These are phyloP conservation scores for Candida parachauliodes DNA, from an alignment of 805 yeast species.

Conservation along the genomic window DNA sequence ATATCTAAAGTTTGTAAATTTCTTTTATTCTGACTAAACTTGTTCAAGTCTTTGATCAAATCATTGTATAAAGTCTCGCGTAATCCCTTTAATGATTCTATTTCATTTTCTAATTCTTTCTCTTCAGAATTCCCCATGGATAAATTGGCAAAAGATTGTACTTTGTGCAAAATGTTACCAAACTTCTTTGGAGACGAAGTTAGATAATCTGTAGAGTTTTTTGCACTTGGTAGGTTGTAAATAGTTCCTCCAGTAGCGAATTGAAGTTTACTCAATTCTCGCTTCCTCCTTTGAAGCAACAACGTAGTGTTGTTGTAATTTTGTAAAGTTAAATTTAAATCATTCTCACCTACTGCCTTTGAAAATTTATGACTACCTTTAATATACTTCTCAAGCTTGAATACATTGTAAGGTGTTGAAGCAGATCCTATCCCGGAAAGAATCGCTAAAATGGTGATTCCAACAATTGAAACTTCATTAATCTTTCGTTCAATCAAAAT, in stretches of 20 bases:
- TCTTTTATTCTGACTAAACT: conserved; percentile 15
- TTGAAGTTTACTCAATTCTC: conserved; percentile 23
- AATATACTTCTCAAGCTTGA: conserved; percentile 11
- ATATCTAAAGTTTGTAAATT: conserved; percentile 4
- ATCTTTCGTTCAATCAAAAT: conserved; percentile 35
- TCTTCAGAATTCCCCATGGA: conserved; percentile 23
- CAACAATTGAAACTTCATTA: conserved; percentile 45
- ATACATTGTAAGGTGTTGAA: conserved; percentile 38
- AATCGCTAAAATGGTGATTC: conserved; percentile 47
- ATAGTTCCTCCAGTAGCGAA: conserved; percentile 22
- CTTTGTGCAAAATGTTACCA: conserved; percentile 33
- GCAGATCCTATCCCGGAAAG: conserved; percentile 52
- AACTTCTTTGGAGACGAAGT: conserved; percentile 11
- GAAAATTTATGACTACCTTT: conserved; percentile 1
- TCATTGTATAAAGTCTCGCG: conserved; percentile 29
- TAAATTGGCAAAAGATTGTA: conserved; percentile 40
- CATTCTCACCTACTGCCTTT: conserved; percentile 22
- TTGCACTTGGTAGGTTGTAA: conserved; percentile 19
- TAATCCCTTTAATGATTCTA: conserved; percentile 33
- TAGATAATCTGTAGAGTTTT: conserved; percentile 5
- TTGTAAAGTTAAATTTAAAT: conserved; percentile 30
- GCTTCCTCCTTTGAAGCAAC: conserved; percentile 30
- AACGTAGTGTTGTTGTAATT: conserved; percentile 40
- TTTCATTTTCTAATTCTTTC: conserved; percentile 36
- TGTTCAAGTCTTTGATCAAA: conserved; percentile 17